These are phyloP conservation scores for Ascosphaera apis DNA, from an alignment of 2,329 filamentous ascomycete genomes.

Conservation along the genomic window DNA sequence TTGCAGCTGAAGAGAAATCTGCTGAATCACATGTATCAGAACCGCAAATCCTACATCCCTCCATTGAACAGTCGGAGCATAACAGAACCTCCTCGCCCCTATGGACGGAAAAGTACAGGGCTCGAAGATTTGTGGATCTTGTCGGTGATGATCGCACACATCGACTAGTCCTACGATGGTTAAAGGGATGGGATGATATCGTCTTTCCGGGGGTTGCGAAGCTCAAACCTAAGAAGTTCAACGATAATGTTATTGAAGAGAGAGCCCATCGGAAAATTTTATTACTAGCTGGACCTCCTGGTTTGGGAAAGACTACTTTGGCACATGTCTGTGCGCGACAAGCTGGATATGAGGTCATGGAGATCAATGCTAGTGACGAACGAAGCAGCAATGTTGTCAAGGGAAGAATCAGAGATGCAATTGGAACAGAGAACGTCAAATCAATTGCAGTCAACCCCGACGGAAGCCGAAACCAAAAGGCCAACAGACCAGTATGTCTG, in stretches of 20 bases:
- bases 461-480: conserved; percentile 35
- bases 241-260: conserved; percentile 35
- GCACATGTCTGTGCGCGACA: conserved; percentile 91
- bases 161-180: conserved; percentile 68
- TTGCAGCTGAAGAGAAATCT: conserved; percentile 17
- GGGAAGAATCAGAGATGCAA: conserved; percentile 68
- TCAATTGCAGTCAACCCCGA: conserved; percentile 28
- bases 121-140: conserved; percentile 72
- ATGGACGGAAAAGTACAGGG: conserved; percentile 97
- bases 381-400: conserved; percentile 75
- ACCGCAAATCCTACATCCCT: background rate
- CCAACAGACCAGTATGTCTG: conserved; percentile 72
- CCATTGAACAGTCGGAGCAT: background rate
- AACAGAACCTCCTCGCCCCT: conserved; percentile 17
- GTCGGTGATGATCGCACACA: conserved; percentile 91
- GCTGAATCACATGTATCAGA: background rate
- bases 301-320: conserved; percentile 83
- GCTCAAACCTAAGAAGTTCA: conserved; percentile 29
- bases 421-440: conserved; percentile 87
- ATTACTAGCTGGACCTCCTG: conserved; percentile 73
- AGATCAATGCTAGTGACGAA: conserved; percentile 96
- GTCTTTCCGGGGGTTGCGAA: conserved; percentile 63
- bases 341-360: conserved; percentile 86
- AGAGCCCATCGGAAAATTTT: conserved; percentile 68
- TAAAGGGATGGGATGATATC: conserved; percentile 80